These are phyloP conservation scores for Cardamine occulta DNA, from an alignment of 345 rosid species.

Conservation along the genomic window DNA sequence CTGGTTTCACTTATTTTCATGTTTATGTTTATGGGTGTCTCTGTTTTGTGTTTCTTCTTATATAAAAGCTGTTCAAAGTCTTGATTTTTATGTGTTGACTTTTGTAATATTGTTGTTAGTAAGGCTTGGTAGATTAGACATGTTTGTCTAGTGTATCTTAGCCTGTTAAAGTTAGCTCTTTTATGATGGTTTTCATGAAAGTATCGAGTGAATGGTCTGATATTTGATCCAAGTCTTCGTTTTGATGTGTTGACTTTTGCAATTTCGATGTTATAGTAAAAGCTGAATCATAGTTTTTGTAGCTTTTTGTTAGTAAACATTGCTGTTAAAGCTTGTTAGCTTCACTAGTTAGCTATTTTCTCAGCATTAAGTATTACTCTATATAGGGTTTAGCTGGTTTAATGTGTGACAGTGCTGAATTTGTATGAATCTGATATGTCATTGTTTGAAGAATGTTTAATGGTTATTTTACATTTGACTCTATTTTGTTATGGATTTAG, in stretches of 20 bases:
- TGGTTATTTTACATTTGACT: background rate
- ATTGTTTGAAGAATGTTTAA: background rate
- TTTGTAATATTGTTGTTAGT: background rate
- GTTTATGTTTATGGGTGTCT: background rate
- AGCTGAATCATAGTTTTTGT: background rate
- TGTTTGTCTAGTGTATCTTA: background rate
- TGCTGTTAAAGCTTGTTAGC: background rate
- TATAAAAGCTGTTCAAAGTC: background rate
- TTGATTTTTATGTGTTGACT: constrained; percentile 13
- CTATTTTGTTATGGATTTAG: background rate
- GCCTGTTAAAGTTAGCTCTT: constrained; percentile 1
- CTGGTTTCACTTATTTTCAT: background rate
- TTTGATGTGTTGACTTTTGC: background rate
- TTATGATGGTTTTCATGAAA: background rate
- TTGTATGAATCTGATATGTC: background rate
- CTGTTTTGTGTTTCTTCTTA: background rate
- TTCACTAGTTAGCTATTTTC: background rate
- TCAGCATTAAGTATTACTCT: background rate
- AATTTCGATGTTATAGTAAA: background rate
- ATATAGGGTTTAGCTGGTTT: background rate
- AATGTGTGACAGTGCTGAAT: background rate
- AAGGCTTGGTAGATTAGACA: background rate
- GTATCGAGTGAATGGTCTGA: background rate
- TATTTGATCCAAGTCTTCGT: background rate
- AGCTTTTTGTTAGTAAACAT: background rate